These are phyloP conservation scores for Cardamine resedifolia DNA, from an alignment of 345 rosid species.

Conservation along the genomic window DNA sequence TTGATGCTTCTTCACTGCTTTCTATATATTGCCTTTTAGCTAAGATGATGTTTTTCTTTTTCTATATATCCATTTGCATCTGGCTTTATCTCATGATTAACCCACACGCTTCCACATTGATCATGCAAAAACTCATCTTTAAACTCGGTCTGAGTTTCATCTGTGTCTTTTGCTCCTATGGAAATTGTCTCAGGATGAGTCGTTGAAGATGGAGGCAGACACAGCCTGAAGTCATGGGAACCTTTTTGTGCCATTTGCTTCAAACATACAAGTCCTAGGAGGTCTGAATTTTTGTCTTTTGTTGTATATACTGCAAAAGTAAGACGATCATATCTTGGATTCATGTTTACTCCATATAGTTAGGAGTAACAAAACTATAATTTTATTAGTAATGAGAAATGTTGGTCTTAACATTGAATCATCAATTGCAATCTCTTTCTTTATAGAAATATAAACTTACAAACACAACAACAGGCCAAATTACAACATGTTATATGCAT, in stretches of 20 bases:
- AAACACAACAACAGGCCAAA: constrained; percentile 3
- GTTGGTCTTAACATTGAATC: neutral
- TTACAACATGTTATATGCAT: constrained; percentile 14
- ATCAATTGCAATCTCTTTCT: neutral
- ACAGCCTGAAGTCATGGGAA: constrained; percentile 22
- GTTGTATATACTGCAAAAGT: constrained; percentile 3
- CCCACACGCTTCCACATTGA: neutral
- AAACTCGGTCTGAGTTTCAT: neutral
- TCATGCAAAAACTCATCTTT: no score
- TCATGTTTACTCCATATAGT: constrained; percentile 5
- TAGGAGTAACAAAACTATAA: neutral
- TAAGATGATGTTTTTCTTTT: neutral
- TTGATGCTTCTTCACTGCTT: neutral
- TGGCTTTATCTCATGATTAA: neutral
- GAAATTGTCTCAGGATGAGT: constrained; percentile 28
- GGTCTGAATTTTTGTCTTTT: neutral
- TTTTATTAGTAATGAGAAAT: neutral
- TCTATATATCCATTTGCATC: constrained; percentile 14
- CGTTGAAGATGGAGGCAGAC: constrained; percentile 16
- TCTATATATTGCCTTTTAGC: neutral
- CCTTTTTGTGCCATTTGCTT: neutral
- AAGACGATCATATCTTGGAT: neutral
- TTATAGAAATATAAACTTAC: constrained; percentile 11
- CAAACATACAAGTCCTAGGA: neutral
- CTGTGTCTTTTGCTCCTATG: neutral